Evolutionary conservation across 352 stramenopile species (phyloP), one percentile per base, ranked within the genome.

Genomic region (Pythium brassicae): DNA sequence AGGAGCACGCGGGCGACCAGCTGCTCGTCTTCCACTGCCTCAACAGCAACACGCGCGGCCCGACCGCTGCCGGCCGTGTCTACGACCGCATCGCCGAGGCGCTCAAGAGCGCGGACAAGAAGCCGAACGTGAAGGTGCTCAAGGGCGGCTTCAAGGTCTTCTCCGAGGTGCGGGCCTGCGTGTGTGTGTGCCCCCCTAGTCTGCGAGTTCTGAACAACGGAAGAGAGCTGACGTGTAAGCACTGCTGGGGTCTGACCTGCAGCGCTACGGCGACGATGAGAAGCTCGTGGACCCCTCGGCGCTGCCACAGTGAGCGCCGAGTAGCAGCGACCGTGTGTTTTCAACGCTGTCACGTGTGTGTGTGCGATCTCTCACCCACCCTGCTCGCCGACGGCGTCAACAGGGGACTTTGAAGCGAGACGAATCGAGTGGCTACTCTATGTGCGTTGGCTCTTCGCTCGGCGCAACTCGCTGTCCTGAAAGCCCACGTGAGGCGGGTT

Each of bases 11-110:
- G 49, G n/a, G 35, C n/a, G 60, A 63, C 11, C 55, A 57, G 6
- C n/a, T 60, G n/a, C 29, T 75, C 27, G 61, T 75, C n/a, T 72
- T 75, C 54, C 67, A 76, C 51, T 76, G 68, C 53, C 56, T 72
- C 25, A 72, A 71, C 57, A 76, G 63, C 59, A 71, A 71, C 27
- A 52, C 51, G 15, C 58, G 63, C 14, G 63, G 63, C 7, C 63
- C 63, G 22, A 59, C 46, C 1, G 50, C 54, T 10, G 67, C 67
- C 4, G 55, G 59, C 7, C 67, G 62, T 11, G 59, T 74, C 39
- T 55, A 63, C 49, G 60, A 62, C 22, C 67, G 63, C 40, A 51
- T 72, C 29, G 20, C 63, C 3, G 50, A 53, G 7, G 52, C 51
- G 35, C 55, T 61, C 35, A 42, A 48, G 50, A 35, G 46, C 34